Conservation (phyloP, 495 filamentous ascomycete genomes). For the Lasiosphaeria miniovina region DNA sequence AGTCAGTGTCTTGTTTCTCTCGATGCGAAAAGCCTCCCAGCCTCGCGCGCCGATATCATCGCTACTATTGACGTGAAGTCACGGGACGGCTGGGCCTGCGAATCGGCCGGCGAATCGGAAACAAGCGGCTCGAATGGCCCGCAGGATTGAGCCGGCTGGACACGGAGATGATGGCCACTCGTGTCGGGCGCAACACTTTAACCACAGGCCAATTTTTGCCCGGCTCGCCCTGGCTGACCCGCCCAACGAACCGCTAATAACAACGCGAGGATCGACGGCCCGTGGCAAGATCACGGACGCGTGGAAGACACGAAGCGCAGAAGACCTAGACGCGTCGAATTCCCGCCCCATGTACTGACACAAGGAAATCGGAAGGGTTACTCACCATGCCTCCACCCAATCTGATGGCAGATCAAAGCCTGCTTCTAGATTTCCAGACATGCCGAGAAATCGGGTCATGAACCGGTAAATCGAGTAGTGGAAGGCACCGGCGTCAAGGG, state of each 20-base stretch:
- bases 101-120: neutral
- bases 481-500: slow-evolving; percentile 63
- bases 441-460: slow-evolving; percentile 62
- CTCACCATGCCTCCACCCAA: slow-evolving; percentile 61
- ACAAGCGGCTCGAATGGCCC: neutral
- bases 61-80: too few species aligned
- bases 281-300: neutral
- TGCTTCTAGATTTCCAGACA: slow-evolving; percentile 61
- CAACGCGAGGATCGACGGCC: neutral
- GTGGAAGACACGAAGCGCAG: neutral
- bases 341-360: neutral
- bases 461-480: slow-evolving; percentile 70
- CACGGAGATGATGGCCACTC: neutral
- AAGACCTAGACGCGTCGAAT: neutral
- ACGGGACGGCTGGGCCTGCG: neutral
- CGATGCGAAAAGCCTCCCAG: too few species aligned
- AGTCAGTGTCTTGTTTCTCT: neutral
- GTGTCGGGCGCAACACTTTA: neutral
- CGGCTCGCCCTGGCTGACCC: neutral
- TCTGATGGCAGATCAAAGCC: slow-evolving; percentile 55
- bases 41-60: too few species aligned
- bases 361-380: slow-evolving; percentile 1
- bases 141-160: slow-evolving; percentile 2
- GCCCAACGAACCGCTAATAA: neutral
- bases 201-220: neutral